phyloP scores from a whole-genome alignment of 2,329 filamentous ascomycete species.

The Byssochlamys sp. region DNA sequence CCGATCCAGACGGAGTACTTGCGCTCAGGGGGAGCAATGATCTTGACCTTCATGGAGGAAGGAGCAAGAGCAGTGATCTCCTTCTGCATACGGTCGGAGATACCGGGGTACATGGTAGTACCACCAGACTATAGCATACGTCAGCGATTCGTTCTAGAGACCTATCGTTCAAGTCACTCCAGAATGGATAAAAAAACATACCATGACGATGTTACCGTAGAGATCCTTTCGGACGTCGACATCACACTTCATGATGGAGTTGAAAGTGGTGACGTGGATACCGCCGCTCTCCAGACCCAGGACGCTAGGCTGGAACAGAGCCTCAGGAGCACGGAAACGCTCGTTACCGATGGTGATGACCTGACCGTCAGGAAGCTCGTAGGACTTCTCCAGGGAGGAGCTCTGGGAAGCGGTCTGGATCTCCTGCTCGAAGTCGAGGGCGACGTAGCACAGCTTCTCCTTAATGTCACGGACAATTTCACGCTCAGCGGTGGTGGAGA shows the following conservation, averaged over 20 bases:
- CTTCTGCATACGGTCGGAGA: conserved; percentile 99
- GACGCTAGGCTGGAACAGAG: conserved; percentile 97
- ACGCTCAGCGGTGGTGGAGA: conserved; percentile 99
- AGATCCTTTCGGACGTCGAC: conserved; percentile 99
- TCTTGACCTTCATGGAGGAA: conserved; percentile 99
- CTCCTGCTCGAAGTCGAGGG: conserved; percentile 99
- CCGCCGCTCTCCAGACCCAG: conserved; percentile 96
- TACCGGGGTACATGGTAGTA: conserved; percentile 99
- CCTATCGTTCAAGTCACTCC: conserved; percentile 5
- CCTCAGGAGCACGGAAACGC: conserved; percentile 98
- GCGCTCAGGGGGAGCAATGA: conserved; percentile 98
- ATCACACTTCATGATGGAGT: conserved; percentile 99
- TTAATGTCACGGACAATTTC: conserved; percentile 99
- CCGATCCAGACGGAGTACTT: conserved; percentile 99
- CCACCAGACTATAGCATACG: conserved; percentile 70
- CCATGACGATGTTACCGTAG: conserved; percentile 99
- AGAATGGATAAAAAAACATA: conserved; percentile 43
- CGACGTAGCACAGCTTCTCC: conserved; percentile 99
- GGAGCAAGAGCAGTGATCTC: conserved; percentile 98
- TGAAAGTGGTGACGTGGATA: conserved; percentile 99
- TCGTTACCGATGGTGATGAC: conserved; percentile 99
- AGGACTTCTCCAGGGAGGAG: conserved; percentile 98
- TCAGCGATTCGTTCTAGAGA: background rate
- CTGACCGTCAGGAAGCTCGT: conserved; percentile 98
- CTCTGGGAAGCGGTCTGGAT: conserved; percentile 99